These are phyloP conservation scores for Termitomyces sp. DNA, from an alignment of 768 basidiomycete species.

Conservation along the genomic window DNA sequence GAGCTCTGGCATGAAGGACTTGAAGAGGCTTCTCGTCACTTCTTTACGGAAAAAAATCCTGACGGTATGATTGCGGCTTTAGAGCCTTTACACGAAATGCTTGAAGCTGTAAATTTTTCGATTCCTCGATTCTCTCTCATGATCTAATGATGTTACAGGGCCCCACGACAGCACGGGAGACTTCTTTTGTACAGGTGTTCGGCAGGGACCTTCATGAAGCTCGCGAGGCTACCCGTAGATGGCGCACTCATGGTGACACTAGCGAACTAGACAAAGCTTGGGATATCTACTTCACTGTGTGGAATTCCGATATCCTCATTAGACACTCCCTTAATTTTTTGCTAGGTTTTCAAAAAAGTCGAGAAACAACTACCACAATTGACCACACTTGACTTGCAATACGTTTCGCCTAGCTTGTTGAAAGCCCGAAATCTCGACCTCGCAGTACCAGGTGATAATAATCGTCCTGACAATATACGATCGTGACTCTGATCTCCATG, in stretches of 20 bases:
- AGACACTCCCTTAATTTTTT: not conserved
- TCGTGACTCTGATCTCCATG: not conserved
- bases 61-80: conserved; percentile 94
- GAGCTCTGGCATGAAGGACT: conserved; percentile 98
- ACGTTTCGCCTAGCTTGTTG: conserved; percentile 89
- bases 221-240: conserved; percentile 84
- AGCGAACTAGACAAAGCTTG: conserved; percentile 94
- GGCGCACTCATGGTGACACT: conserved; percentile 79
- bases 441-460: conserved; percentile 79
- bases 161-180: conserved; percentile 90
- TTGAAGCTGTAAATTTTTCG: conserved; percentile 67
- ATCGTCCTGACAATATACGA: not conserved
- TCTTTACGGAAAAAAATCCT: conserved; percentile 96
- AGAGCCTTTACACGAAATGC: conserved; percentile 88
- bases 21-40: conserved; percentile 94
- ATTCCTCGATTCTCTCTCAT: not conserved
- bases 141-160: conserved; percentile 44
- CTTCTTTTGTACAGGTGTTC: conserved; percentile 90
- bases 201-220: conserved; percentile 91
- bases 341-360: conserved; percentile 90
- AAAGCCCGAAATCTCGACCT: conserved; percentile 87
- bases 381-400: conserved; percentile 90
- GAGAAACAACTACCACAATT: conserved; percentile 90
- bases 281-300: conserved; percentile 95
- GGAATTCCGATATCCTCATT: conserved; percentile 15